Evolutionary conservation across 805 yeast species (phyloP), one percentile per base, ranked within the genome.

Genomic region (Jamesozyma lodderae): DNA sequence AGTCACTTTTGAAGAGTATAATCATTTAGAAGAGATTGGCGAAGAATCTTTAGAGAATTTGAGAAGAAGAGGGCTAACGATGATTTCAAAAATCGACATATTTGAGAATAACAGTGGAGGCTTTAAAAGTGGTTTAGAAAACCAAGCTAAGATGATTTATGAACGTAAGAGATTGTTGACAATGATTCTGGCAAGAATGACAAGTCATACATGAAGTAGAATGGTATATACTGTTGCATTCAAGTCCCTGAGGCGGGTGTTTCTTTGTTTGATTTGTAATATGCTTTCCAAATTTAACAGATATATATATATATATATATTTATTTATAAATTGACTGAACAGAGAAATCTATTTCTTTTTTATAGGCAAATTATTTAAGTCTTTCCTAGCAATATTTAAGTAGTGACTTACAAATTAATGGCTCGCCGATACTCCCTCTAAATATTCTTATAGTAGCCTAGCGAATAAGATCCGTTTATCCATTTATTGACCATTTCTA

Each of bases 401-500:
- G n/a, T n/a, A n/a, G n/a, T n/a, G n/a, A n/a, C n/a, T n/a, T n/a
- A n/a, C n/a, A n/a, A n/a, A n/a, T n/a, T n/a, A n/a, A n/a, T n/a
- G n/a, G n/a, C n/a, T n/a, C n/a, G n/a, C n/a, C n/a, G n/a, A n/a
- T n/a, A n/a, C n/a, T n/a, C n/a, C n/a, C n/a, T n/a, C n/a, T n/a
- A 6, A 24, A 6, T 10, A 30, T 20, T 29, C 15, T 27, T 27
- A 16, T 25, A 17, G 27, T 44, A 37, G 10, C 44, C 38, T n/a
- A 47, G 41, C 24, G 43, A 41, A 31, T 47, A 52, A 19, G 55
- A 50, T 29, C 85, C 86, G 31, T 68, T 43, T 21, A 85, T 59
- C 95, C 95, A 85, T 48, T 76, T 66, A 63, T 81, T 78, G 16
- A 82, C 69, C 80, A 85, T 74, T 25, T 74, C 73, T 49, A 79